Base-by-base conservation (phyloP, 306 rosid genomes). In the Rosa persica region DNA sequence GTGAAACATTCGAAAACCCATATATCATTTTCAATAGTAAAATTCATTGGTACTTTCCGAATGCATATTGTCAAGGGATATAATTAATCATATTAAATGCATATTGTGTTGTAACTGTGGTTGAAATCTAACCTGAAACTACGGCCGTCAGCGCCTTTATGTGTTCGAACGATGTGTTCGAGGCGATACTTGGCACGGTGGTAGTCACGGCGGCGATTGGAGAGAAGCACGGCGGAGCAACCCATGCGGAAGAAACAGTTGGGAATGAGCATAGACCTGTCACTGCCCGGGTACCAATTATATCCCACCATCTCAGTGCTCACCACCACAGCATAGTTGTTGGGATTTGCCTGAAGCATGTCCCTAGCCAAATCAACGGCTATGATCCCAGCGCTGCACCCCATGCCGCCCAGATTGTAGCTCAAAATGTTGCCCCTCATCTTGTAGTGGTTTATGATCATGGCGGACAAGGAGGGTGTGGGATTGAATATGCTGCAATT, bases 401-500 rank as follows among this genome's bases (percentile, higher is more conserved):
- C 99, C 99, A 96, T 96, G 7, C 99, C 99, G 0, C 99, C 99
- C 2, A 96, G 92, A 57, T 96, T 96, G 77, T 88, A 96, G 76
- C 99, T 96, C 85, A 96, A 60, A 4, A 96, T 88, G 82, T 93
- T 96, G 1, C 99, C 99, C 30, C 99, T 86, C 99, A 96, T 91
- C 87, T 96, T 96, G 86, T 93, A 96, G 77, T 91, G 99, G 86
- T 96, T 96, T 34, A 96, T 96, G 74, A 96, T 91, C 99, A 96
- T 96, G 0, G 99, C 99, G 0, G 99, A 96, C 17, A 96, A 75
- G 0, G 99, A 96, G 0, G 99, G 99, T 0, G 99, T 96, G 3
- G 99, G 99, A 75, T 96, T 96, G 85, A 96, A 96, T 81, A 96
- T 89, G 87, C 98, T 93, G 88, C 99, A 96, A 62, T 96, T 96